Evolutionary conservation across 371 early-diverging fungal genomes (phyloP), one percentile per base, ranked within the genome.

Genomic region (Syncephalastrum monosporum): DNA sequence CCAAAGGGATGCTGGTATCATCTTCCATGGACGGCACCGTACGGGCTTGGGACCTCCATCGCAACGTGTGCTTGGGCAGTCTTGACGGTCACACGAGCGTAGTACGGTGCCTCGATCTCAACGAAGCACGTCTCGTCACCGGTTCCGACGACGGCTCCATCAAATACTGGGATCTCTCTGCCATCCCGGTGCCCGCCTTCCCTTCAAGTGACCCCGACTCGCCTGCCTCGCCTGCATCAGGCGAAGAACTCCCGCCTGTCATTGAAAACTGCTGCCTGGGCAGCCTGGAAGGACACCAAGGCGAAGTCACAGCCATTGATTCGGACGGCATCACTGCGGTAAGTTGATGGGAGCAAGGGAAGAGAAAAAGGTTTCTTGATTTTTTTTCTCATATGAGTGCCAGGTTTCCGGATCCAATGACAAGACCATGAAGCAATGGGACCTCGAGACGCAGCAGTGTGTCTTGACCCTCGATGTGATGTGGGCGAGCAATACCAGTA

Each of bases 401-500:
- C 55, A 81, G 73, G 75, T 95, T 2, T 87, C 91, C n/a, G 96
- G 94, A 17, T 83, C 91, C 7, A 85, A 90, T 29, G 97, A 98
- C 75, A 84, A 86, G 61, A 91, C 95, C 3, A 88, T 95, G 63
- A 83, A 87, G 43, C 88, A 93, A 50, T 98, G 96, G 96, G 94
- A 94, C 69, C 53, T 93, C 60, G 78, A 80, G 47, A 94, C 86
- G 38, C 93, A 90, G 33, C 72, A 79, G 56, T 80, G 82, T 68
- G 79, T 86, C 10, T 68, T 79, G 42, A 81, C 84, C 0, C 68
- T 92, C 61, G 89, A 89, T 59, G 68, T 89, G 5, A 61, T 83
- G 54, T 91, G 91, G 91, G 83, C 86, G 1, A 82, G 79, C 64
- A 67, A 74, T 7, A 59, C 60, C 49, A 33, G 38, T 33, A 33